A percentile compares a stretch with the other conserved stretches of the same genome.
These are phyloP conservation scores for Cornus suecica DNA, from an alignment of 148 eudicot genomes.

Conservation along the genomic window DNA sequence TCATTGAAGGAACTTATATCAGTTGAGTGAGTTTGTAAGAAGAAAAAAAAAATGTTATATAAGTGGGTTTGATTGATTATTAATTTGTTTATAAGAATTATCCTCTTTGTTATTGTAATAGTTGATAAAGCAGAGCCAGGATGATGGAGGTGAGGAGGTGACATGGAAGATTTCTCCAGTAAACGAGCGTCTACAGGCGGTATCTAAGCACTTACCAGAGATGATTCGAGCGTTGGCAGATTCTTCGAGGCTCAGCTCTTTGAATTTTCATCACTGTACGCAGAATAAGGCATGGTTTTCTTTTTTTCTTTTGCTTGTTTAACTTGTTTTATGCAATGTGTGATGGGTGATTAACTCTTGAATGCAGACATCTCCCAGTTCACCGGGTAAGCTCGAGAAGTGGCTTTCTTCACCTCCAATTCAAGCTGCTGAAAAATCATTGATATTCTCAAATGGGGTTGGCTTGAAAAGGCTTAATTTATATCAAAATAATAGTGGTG, in stretches of 20 bases:
- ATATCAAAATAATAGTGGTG: slow-evolving; percentile 24
- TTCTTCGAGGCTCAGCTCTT: slow-evolving; percentile 67
- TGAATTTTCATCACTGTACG: slow-evolving; percentile 45
- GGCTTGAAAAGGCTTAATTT: slow-evolving; percentile 28
- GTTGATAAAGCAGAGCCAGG: slow-evolving; percentile 93
- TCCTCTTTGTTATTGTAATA: slow-evolving; percentile 22
- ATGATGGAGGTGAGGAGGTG: slow-evolving; percentile 85
- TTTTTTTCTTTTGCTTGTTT: slow-evolving; percentile 6
- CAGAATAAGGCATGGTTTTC: slow-evolving; percentile 36
- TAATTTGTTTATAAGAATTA: slow-evolving; percentile 12
- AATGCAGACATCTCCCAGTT: slow-evolving; percentile 37
- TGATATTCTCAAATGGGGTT: slow-evolving; percentile 25
- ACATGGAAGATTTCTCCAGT: slow-evolving; percentile 95
- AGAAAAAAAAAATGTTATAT: not conserved
- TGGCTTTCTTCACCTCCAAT: slow-evolving; percentile 41
- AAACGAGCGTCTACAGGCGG: slow-evolving; percentile 69
- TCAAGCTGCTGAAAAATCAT: slow-evolving; percentile 33
- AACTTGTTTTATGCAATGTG: slow-evolving; percentile 2
- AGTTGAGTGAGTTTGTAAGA: too few species aligned
- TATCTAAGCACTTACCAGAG: slow-evolving; percentile 63
- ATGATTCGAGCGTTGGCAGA: slow-evolving; percentile 67
- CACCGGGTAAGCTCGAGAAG: slow-evolving; percentile 43
- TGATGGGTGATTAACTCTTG: slow-evolving; percentile 7
- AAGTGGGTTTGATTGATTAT: not conserved
- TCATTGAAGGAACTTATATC: too few species aligned